Base-by-base conservation (phyloP, 306 rosid species). In the Quercus parvula region DNA sequence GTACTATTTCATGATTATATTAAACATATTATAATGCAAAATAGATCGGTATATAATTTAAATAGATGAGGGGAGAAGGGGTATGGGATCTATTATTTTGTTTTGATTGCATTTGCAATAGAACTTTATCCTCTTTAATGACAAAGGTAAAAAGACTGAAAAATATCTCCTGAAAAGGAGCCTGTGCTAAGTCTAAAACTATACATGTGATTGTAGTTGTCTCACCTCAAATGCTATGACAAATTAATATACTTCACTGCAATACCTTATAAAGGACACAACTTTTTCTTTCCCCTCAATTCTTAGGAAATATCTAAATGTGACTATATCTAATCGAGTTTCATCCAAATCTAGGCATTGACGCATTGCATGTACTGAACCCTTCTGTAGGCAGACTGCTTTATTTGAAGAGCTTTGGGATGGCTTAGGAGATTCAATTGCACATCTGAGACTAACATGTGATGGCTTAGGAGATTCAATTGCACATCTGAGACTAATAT, bases 351-450 rank as follows among this genome's bases (percentile, higher is more conserved):
- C 46, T 51, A 79, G 52, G n/a, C 56, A 30, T 61, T 44, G 51
- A 67, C 66, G 24, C 74, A 14, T 52, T 76, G 56, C 58, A 25
- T 79, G 22, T 6, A 59, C 68, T 82, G 56, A 64, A 30, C 81
- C 70, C 33, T 66, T 74, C 49, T 64, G 64, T 61, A 92, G 96
- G 87, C 88, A 85, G 77, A 86, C 83, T 82, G 57, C 80, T 83
- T 71, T 59, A 66, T 94, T 94, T 56, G 76, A 85, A 77, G 84
- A 87, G 78, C 97, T 92, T 55, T 94, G 98, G 98, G 79, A 79
- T 55, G 92, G 88, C 69, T 90, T 90, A 81, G 90, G 87, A 62
- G 90, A 89, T 76, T 89, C 96, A 54, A 74, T 89, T 30, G 75
- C 77, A 83, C 61, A 86, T 82, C 86, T 92, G 78, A 88, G 67